Evolutionary conservation across 805 yeast species (phyloP), one percentile per base, ranked within the genome.

Genomic region (Candida succiphila): DNA sequence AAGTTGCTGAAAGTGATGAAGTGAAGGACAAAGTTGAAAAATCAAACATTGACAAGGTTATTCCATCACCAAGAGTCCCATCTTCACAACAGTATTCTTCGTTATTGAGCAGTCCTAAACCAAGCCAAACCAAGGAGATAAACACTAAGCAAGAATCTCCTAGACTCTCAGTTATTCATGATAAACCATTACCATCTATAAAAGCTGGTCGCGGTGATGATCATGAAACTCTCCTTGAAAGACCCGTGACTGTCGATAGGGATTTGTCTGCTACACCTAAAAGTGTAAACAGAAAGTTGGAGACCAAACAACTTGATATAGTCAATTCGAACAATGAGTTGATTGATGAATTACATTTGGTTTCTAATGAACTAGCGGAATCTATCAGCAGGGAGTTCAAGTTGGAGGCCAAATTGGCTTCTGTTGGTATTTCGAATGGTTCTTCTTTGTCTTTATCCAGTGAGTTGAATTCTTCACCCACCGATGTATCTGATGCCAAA

Each of bases 331-430:
- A 75, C 40, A 65, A 65, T 32, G 69, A 67, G 18, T 52, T 82
- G 26, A 61, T 79, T 44, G 65, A 69, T 35, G 89, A 82, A 46
- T 54, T 83, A 27, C 79, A 77, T 38, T 46, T 80, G 17, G 78
- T 83, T 1, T 77, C 88, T 1, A 69, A 71, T 18, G 94, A 82
- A 46, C 60, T 83, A 32, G 88, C 87, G 0, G 72, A 72, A 17
- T 76, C 88, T 0, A 78, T 82, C 30, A 69, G 72, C 34, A 60
- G 92, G 27, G 94, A 83, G 49, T 60, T 80, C n/a, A 51, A 61
- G 15, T 49, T 82, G 29, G 87, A 78, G 45, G 58, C 60, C 31
- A 62, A 56, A 29, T 35, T 73, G 19, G 7, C 5, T 7, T 15
- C 17, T 5, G 6, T 6, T 24, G 26, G 13, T 12, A 24, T 20